Evolutionary conservation across 1,284 basidiomycete genomes (phyloP).

Genomic region (Cryptococcus jaspeensis): DNA sequence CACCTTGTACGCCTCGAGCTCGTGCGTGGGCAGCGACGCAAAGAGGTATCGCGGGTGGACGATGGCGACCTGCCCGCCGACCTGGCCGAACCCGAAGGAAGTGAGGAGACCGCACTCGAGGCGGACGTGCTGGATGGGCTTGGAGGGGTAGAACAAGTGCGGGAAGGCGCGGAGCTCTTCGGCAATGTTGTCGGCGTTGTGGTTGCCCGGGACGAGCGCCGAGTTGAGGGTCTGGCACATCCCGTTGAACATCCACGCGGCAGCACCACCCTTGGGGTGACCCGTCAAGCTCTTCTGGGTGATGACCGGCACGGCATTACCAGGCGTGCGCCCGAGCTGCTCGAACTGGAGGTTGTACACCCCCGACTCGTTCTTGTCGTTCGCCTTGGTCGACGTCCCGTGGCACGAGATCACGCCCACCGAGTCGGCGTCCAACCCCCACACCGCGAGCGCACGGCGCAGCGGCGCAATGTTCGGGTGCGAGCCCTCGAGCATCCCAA

Average conservation of each 20-base stretch:
- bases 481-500: slow-evolving; percentile 88
- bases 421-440: slow-evolving; percentile 91
- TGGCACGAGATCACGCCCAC: slow-evolving; percentile 60
- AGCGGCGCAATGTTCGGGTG: slow-evolving; percentile 85
- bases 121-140: slow-evolving; percentile 88
- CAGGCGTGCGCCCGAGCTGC: slow-evolving; percentile 79
- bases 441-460: slow-evolving; percentile 90
- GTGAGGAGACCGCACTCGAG: slow-evolving; percentile 90
- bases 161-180: slow-evolving; percentile 86
- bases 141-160: slow-evolving; percentile 95
- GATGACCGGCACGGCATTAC: slow-evolving; percentile 94
- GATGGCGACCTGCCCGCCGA: slow-evolving; percentile 86
- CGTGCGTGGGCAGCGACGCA: slow-evolving; percentile 70
- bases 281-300: slow-evolving; percentile 96
- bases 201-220: slow-evolving; percentile 93
- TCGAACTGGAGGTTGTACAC: slow-evolving; percentile 95
- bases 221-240: slow-evolving; percentile 81
- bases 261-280: slow-evolving; percentile 94
- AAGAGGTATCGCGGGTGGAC: slow-evolving; percentile 90
- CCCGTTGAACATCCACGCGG: slow-evolving; percentile 96
- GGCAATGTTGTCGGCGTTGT: slow-evolving; percentile 95
- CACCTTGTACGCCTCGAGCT: slow-evolving; percentile 72
- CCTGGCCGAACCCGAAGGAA: slow-evolving; percentile 99
- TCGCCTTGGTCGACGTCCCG: slow-evolving; percentile 93
- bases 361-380: slow-evolving; percentile 97